Evolutionary conservation across 139 green algal genomes (phyloP).

Genomic region (Closterium sp.): DNA sequence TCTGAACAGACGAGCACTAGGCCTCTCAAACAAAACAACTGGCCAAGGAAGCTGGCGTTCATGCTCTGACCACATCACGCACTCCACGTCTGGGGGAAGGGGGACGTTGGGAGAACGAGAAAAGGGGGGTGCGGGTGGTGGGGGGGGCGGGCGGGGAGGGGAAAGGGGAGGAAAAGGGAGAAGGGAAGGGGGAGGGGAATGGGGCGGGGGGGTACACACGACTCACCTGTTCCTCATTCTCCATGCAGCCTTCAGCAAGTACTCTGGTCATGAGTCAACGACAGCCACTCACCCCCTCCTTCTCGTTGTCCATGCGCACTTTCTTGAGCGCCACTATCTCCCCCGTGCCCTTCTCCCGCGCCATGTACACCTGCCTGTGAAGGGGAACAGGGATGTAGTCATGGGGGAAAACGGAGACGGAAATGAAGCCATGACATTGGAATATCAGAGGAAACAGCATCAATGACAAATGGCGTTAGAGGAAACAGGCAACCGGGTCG

Average conservation of each 20-base stretch:
- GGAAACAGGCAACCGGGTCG: no score
- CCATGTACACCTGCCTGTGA: conserved; percentile 60
- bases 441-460: neutral
- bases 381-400: neutral
- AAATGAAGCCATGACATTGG: neutral
- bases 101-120: no score
- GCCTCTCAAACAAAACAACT: no score
- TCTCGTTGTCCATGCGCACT: conserved; percentile 98
- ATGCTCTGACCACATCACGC: no score
- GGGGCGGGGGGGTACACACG: no score
- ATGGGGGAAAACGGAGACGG: neutral
- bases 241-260: neutral
- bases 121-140: no score
- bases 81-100: no score
- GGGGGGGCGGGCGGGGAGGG: no score
- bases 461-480: neutral
- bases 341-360: conserved; percentile 49
- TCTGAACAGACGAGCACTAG: no score
- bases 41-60: no score
- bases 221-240: no score
- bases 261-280: neutral
- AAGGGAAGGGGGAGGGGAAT: neutral
- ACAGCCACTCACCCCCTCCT: conserved; percentile 74
- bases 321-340: conserved; percentile 89
- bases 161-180: neutral